Evolutionary conservation across 805 yeast genomes (phyloP), one percentile per base, ranked within the genome.

Genomic region (Candida pseudoglaebosa): DNA sequence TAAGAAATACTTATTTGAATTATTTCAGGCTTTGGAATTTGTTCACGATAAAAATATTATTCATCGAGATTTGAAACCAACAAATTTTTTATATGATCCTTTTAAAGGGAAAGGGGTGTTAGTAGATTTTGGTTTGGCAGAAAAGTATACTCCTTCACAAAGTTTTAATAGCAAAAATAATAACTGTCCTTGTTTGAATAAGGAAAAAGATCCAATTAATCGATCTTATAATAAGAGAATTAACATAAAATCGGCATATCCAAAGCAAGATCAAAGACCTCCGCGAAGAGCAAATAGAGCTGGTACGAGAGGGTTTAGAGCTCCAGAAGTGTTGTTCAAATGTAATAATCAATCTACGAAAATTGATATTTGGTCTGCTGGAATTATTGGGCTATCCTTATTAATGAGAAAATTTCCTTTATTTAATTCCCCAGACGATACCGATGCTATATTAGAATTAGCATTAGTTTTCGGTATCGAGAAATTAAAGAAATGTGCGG

Each of bases 271-370:
- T 63, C 77, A 78, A 36, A 71, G 98, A 50, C 84, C 95, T 0
- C 86, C 93, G 1, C 74, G 95, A 52, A 74, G 99, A 41, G 98
- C 98, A 0, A 93, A 93, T 53, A 79, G 99, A 50, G 99, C 99
- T 13, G 97, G 97, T 6, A 89, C 97, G 1, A 72, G 97, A 50
- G 97, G 97, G 0, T 89, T 89, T 54, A 71, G 97, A 49, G 96
- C 97, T 0, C 96, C 96, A 0, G 97, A 89, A 56, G 96, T 89
- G 3, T 65, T 90, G 39, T 73, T 88, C 61, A 88, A 87, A 56
- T 89, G 97, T 60, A 76, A 84, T 1, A 80, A 84, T 42, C 97
- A 89, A 63, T 73, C 84, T 3, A 77, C 85, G 4, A 84, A 82
- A 56, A 78, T 89, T 32, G 97, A 89, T 59, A 76, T 87, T 6